A percentile compares a stretch with the other conserved stretches of the same genome.
Conservation (phyloP, 2,329 filamentous ascomycete genomes). For the Penicillium brevicompactum region DNA sequence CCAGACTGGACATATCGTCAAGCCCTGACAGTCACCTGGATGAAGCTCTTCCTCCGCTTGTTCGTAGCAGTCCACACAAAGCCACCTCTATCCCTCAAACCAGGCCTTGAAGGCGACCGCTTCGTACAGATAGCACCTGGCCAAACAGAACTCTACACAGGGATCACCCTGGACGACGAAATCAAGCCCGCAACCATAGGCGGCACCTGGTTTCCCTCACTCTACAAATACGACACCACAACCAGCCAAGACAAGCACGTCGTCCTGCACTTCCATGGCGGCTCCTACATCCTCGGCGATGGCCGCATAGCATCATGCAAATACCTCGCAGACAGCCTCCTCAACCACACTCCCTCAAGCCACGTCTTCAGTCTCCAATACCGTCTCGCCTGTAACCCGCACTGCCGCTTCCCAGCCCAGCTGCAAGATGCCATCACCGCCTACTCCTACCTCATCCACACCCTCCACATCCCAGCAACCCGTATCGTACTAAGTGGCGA, state of each 20-base stretch:
- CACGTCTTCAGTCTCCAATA: conserved; percentile 18
- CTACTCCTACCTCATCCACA: conserved; percentile 22
- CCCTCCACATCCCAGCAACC: conserved; percentile 19
- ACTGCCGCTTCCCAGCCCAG: conserved; percentile 19
- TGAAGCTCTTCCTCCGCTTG: conserved; percentile 8
- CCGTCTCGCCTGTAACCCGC: conserved; percentile 16
- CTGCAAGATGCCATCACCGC: conserved; percentile 28
- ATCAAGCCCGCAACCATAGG: conserved; percentile 13
- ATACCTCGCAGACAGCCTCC: conserved; percentile 11
- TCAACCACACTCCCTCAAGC: conserved; percentile 3
- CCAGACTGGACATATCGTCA: conserved; percentile 16
- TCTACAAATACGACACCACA: conserved; percentile 6
- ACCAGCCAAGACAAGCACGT: conserved; percentile 8
- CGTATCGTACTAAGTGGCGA: conserved; percentile 26
- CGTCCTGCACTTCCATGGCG: conserved; percentile 17
- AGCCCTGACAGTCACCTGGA: conserved; percentile 6
- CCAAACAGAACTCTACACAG: conserved; percentile 4
- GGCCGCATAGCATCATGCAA: conserved; percentile 12
- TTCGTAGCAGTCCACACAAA: conserved; percentile 10
- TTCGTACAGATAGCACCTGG: conserved; percentile 13
- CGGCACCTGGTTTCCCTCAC: conserved; percentile 17
- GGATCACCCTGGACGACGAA: conserved; percentile 4
- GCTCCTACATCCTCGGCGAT: conserved; percentile 14
- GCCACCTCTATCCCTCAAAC: conserved; percentile 13
- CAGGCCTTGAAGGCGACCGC: conserved; percentile 11